Conservation (phyloP, 2,329 filamentous ascomycete species). For the Fusarium circinatum region DNA sequence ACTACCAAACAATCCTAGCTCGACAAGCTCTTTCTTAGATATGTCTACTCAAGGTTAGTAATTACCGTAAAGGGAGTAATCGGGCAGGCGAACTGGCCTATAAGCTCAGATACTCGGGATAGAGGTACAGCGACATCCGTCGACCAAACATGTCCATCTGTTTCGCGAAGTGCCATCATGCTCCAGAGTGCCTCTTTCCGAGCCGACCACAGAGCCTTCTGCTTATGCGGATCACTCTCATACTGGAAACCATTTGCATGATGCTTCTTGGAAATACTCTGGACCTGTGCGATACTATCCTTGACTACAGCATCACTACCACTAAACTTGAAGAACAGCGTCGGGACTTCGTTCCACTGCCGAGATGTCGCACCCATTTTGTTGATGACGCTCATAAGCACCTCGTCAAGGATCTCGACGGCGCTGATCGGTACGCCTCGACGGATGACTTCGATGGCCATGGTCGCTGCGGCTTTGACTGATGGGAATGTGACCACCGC, state of each 20-base stretch:
- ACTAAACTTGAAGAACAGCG: slow-evolving; percentile 86
- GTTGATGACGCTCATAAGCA: slow-evolving; percentile 87
- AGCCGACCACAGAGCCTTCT: slow-evolving; percentile 82
- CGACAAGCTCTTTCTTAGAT: slow-evolving; percentile 88
- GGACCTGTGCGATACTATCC: slow-evolving; percentile 78
- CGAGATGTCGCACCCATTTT: slow-evolving; percentile 73
- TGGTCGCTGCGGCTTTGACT: slow-evolving; percentile 78
- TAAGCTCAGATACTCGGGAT: slow-evolving; percentile 76
- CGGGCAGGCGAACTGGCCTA: slow-evolving; percentile 24
- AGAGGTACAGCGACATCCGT: slow-evolving; percentile 88
- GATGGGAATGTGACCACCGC: slow-evolving; percentile 82
- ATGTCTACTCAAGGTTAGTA: slow-evolving; percentile 61
- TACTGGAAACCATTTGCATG: slow-evolving; percentile 59
- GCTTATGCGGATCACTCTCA: slow-evolving; percentile 75
- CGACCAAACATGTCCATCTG: slow-evolving; percentile 73
- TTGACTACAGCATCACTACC: slow-evolving; percentile 79
- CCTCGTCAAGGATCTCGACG: slow-evolving; percentile 88
- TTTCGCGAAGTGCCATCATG: slow-evolving; percentile 74
- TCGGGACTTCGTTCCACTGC: slow-evolving; percentile 79
- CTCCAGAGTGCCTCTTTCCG: slow-evolving; percentile 85
- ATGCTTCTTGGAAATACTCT: not conserved
- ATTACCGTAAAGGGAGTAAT: rapidly evolving
- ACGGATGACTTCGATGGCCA: slow-evolving; percentile 78
- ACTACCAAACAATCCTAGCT: slow-evolving; percentile 85
- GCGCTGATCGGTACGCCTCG: slow-evolving; percentile 77